Base-by-base conservation (phyloP, 2,329 filamentous ascomycete species). In the Arthrobotrys pseudoclavata region DNA sequence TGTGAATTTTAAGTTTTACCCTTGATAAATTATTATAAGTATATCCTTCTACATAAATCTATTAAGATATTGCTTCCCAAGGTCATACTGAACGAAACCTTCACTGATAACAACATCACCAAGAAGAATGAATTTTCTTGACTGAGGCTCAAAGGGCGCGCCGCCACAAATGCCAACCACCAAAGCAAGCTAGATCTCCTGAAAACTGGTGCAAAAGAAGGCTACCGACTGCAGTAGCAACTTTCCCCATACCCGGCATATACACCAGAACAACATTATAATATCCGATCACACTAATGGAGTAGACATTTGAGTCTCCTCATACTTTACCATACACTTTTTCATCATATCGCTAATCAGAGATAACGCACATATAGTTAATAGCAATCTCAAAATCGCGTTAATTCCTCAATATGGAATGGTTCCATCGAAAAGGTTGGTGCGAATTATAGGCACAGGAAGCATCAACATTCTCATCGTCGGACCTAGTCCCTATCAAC, bases 241-340 rank as follows among this genome's bases (percentile, higher is more conserved):
- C 83, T 57, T 80, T 83, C 0, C 83, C 83, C 75, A 82, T 82
- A 6, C 78, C 80, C 0, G 83, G 80, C 77, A 84, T 78, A 31
- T 79, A 69, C 0, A 78, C 80, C 3, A 84, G 76, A 7, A 84
- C 82, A n/a, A 83, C 82, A 67, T 82, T 79, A 45, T 82, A 80
- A 2, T 69, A 45, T 12, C 81, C 81, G 29, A 83, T 82, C 12
- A 64, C 66, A 6, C 83, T 83, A 2, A 68, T 79, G 0, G 80
- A 78, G 62, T 84, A 84, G 13, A 68, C 37, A 37, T 84, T 84
- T 0, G 64, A 31, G 37, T 84, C 84, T 0, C 81, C 81, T 0
- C 47, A 20, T 1, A 79, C 79, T 55, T 82, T 83, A 9, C 79
- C 80, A 42, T 81, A 80, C 24, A 31, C 18, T 3, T 40, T 24